These are phyloP conservation scores for Termitomyces sp. DNA, from an alignment of 768 basidiomycete species.

Conservation along the genomic window DNA sequence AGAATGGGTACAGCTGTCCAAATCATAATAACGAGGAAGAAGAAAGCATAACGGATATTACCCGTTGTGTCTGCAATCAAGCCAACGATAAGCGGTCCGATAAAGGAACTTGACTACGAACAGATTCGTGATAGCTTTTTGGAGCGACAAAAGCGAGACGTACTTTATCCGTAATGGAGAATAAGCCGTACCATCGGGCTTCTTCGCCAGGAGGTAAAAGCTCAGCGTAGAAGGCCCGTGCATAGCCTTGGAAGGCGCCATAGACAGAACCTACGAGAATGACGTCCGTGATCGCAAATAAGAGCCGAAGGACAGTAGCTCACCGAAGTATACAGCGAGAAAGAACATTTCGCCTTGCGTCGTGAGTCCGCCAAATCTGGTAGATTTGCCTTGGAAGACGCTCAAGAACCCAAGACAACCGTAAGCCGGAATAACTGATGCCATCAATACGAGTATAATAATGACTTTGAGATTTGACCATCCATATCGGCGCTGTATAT, in stretches of 20 bases:
- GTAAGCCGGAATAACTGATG: slow-evolving; percentile 68
- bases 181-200: slow-evolving; percentile 85
- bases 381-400: slow-evolving; percentile 36
- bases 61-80: slow-evolving; percentile 85
- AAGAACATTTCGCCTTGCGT: slow-evolving; percentile 83
- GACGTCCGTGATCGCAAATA: background rate
- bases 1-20: slow-evolving; percentile 80
- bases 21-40: slow-evolving; percentile 82
- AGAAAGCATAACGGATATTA: slow-evolving; percentile 89
- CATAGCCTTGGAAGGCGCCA: slow-evolving; percentile 90
- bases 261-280: slow-evolving; percentile 55
- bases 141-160: slow-evolving; percentile 6
- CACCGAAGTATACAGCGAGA: slow-evolving; percentile 80
- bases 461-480: slow-evolving; percentile 72
- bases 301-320: slow-evolving; percentile 13
- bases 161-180: slow-evolving; percentile 89
- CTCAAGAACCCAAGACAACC: slow-evolving; percentile 78
- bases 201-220: slow-evolving; percentile 86
- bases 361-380: slow-evolving; percentile 69
- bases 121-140: background rate
- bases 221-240: slow-evolving; percentile 83
- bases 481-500: slow-evolving; percentile 56
- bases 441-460: slow-evolving; percentile 61
- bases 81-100: slow-evolving; percentile 88
- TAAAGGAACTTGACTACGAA: slow-evolving; percentile 81